Evolutionary conservation across 1,284 basidiomycete species (phyloP).

Genomic region (Cryptococcus depauperatus): DNA sequence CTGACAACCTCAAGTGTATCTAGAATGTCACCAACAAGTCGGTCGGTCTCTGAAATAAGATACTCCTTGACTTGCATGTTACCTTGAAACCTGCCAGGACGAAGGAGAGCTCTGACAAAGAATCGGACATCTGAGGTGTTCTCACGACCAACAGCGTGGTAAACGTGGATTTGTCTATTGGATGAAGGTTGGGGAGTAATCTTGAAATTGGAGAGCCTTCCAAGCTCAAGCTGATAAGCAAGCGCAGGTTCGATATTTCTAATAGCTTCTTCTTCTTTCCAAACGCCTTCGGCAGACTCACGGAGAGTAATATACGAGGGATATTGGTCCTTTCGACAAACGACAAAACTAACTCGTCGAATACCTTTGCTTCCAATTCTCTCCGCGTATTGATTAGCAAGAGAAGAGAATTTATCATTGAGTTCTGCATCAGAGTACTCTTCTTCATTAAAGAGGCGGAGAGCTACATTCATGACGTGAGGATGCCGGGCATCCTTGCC

Average conservation of each 20-base stretch:
- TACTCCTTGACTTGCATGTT: conserved; percentile 91
- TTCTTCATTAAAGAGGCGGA: conserved; percentile 69
- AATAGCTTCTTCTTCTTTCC: conserved; percentile 93
- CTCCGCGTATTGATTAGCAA: conserved; percentile 63
- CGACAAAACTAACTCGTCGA: conserved; percentile 82
- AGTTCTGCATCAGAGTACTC: conserved; percentile 71
- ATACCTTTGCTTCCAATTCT: conserved; percentile 69
- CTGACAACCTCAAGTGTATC: conserved; percentile 90
- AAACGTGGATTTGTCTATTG: conserved; percentile 92
- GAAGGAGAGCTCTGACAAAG: conserved; percentile 94
- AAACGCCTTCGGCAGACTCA: conserved; percentile 55
- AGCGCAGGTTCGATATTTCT: conserved; percentile 98
- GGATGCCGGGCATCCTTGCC: conserved; percentile 64
- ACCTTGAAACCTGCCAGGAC: conserved; percentile 86
- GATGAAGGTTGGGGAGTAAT: conserved; percentile 88
- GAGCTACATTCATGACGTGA: conserved; percentile 88
- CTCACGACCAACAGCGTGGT: conserved; percentile 88
- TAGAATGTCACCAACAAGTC: conserved; percentile 86
- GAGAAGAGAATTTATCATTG: conserved; percentile 63
- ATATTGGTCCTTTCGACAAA: conserved; percentile 86
- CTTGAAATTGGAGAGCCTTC: conserved; percentile 93
- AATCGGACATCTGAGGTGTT: conserved; percentile 95
- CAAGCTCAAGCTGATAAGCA: conserved; percentile 96
- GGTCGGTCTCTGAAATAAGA: conserved; percentile 95
- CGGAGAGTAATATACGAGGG: conserved; percentile 93